Evolutionary conservation across 2,329 filamentous ascomycete genomes (phyloP).

Genomic region (Botrytis cinerea): DNA sequence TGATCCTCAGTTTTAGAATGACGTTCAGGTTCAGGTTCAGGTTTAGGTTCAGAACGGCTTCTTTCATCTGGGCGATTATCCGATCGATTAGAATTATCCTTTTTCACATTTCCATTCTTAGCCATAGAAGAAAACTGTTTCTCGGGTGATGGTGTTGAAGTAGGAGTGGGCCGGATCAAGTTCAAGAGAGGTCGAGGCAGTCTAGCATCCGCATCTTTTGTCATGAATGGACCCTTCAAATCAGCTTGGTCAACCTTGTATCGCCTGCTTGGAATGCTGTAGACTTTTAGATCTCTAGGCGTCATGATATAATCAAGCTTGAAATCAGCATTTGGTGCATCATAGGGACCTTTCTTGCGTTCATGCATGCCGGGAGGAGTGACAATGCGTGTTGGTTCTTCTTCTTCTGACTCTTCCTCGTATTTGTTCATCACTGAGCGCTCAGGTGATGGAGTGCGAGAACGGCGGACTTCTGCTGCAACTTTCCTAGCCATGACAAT

Average conservation of each 20-base stretch:
- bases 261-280: conserved; percentile 37
- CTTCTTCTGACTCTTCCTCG: conserved; percentile 43
- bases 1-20: neutral
- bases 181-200: conserved; percentile 56
- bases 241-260: conserved; percentile 46
- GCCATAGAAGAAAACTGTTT: conserved; percentile 41
- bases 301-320: conserved; percentile 60
- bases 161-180: conserved; percentile 61
- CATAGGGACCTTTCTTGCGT: conserved; percentile 53
- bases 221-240: conserved; percentile 27
- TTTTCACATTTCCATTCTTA: conserved; percentile 19
- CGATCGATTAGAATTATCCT: conserved; percentile 23
- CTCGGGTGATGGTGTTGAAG: conserved; percentile 52
- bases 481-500: conserved; percentile 55
- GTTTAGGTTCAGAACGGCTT: neutral
- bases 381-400: conserved; percentile 50
- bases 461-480: conserved; percentile 54
- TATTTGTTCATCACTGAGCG: conserved; percentile 59
- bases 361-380: conserved; percentile 56
- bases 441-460: conserved; percentile 54
- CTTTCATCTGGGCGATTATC: conserved; percentile 22
- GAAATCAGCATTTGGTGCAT: conserved; percentile 64
- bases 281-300: conserved; percentile 51
- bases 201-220: conserved; percentile 35
- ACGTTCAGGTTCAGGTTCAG: neutral